phyloP scores from a whole-genome alignment of 2,329 filamentous ascomycete species.

The Xylaria sp. region DNA sequence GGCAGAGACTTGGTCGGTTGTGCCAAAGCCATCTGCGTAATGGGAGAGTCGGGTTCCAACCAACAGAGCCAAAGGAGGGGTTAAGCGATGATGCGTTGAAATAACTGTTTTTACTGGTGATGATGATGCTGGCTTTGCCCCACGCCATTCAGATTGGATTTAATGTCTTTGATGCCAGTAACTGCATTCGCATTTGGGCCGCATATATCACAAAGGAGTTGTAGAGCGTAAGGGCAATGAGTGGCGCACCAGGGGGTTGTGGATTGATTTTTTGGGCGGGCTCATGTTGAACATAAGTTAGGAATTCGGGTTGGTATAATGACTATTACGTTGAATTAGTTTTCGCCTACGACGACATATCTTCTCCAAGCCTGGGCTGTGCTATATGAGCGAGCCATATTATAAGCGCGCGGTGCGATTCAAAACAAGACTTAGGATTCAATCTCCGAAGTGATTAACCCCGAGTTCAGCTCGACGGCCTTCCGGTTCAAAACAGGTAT shows the following conservation, averaged over 20 bases:
- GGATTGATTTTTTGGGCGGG: background rate
- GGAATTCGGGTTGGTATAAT: no score
- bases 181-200: background rate
- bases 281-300: no score
- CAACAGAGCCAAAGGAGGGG: background rate
- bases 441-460: background rate
- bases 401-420: no score
- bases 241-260: background rate
- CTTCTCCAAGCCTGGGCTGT: no score
- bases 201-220: background rate
- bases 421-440: no score
- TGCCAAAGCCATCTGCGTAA: background rate
- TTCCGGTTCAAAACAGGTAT: no score
- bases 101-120: background rate
- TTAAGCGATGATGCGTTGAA: background rate
- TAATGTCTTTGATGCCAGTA: background rate
- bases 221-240: background rate
- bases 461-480: no score
- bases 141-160: background rate
- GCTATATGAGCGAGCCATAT: no score
- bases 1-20: conserved; percentile 1
- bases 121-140: background rate
- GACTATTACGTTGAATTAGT: no score
- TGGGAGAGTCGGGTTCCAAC: background rate
- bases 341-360: no score